Base-by-base conservation (phyloP, 441 rosid species). In the Syzygium malaccense region DNA sequence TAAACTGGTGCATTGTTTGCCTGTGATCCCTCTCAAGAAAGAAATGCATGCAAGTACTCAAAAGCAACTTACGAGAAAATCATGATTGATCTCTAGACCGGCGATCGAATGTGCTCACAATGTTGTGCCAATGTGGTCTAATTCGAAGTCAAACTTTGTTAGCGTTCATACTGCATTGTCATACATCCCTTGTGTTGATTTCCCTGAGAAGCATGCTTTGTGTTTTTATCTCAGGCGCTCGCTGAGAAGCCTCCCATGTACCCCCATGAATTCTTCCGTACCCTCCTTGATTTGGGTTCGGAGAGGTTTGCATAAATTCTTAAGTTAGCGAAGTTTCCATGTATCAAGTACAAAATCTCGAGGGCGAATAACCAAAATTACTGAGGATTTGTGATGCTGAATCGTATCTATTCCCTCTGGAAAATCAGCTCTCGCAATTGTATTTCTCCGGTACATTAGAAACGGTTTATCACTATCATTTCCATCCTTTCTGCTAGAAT, bases 231-330 rank as follows among this genome's bases (percentile, higher is more conserved):
- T 37, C 96, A 98, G 99, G 99, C 99, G 56, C 93, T 97, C 84
- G 92, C 97, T 66, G 98, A 97, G 94, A 91, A 95, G 87, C 96
- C 98, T 25, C 97, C 98, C 28, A 85, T 96, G 91, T 93, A 97
- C 88, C 98, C 99, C 91, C 97, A 94, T 62, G 88, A 75, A 3
- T 98, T 97, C 94, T 97, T 98, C 91, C 96, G 98, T 19, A 95
- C 90, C 23, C 93, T 98, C 85, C 98, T 97, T 86, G 96, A 97
- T 91, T 93, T 97, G 93, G 95, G 96, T 64, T 91, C 96, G 17
- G 94, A 93, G 55, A 93, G 97, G 92, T 87, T 88, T 71, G 12
- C 80, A 55, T 93, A 91, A 92, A 91, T 57, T 89, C 25, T 56
- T 30, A 18, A 17, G 86, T 25, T 33, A 8, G 60, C 48, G 1